Percentiles rank a stretch among this genome's conserved stretches.
Evolutionary conservation across 257 asterid genomes (phyloP).

Genomic region (Solanum infundibuliforme): DNA sequence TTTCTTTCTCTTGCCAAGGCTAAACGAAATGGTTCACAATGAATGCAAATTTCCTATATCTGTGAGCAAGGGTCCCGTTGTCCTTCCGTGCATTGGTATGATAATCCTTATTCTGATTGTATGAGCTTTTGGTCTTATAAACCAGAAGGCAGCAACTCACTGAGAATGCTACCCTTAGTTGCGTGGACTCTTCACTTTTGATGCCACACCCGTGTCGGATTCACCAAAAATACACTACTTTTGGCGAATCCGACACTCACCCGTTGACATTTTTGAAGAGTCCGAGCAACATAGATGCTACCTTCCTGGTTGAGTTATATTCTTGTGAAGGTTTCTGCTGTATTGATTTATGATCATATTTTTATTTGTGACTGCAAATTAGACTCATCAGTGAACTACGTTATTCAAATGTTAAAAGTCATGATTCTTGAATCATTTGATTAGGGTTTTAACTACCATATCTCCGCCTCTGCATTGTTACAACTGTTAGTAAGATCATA

Average conservation of each 20-base stretch:
- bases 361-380: background rate
- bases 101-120: background rate
- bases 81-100: background rate
- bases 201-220: no score
- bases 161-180: background rate
- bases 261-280: no score
- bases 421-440: background rate
- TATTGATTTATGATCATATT: background rate
- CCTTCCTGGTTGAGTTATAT: background rate
- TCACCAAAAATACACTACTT: no score
- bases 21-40: background rate
- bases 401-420: background rate
- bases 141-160: background rate
- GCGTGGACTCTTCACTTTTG: no score
- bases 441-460: background rate
- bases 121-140: background rate
- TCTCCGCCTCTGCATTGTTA: background rate
- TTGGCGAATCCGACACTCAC: no score
- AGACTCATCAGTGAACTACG: background rate
- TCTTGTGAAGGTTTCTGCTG: background rate
- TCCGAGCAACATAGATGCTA: no score
- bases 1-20: background rate
- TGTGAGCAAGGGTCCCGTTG: background rate
- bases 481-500: background rate
- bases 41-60: background rate